Percentiles rank a stretch among this genome's conserved stretches.
These are phyloP conservation scores for Russula dissimulans DNA, from an alignment of 768 basidiomycete genomes.

Conservation along the genomic window DNA sequence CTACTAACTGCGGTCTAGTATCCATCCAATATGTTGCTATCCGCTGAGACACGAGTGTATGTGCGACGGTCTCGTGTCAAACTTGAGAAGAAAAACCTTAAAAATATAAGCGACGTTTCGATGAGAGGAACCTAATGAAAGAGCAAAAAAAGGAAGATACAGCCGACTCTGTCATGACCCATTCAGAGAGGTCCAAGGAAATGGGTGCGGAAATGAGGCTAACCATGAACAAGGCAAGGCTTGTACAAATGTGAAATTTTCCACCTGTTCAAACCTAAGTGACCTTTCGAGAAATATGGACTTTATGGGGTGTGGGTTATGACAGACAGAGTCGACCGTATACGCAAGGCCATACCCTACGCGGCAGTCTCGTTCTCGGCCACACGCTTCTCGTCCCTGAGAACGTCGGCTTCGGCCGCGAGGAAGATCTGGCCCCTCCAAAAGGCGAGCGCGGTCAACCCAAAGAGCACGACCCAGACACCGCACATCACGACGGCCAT, in stretches of 20 bases:
- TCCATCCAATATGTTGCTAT: too few relatives aligned
- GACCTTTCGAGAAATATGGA: too few relatives aligned
- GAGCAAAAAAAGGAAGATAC: not conserved
- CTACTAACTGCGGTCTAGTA: too few relatives aligned
- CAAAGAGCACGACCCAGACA: conserved; percentile 35
- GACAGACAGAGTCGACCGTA: not conserved
- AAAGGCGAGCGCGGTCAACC: conserved; percentile 35
- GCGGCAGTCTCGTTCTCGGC: not conserved
- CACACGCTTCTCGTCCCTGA: conserved; percentile 27
- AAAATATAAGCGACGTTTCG: not conserved
- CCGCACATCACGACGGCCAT: conserved; percentile 34
- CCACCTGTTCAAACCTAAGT: too few relatives aligned
- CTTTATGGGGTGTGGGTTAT: too few relatives aligned
- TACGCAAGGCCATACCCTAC: not conserved
- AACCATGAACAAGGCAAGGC: too few relatives aligned
- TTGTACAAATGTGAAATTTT: too few relatives aligned
- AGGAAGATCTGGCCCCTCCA: conserved; percentile 37
- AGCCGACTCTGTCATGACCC: too few relatives aligned
- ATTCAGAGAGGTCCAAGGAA: too few relatives aligned
- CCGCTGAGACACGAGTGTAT: not conserved
- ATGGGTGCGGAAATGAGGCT: too few relatives aligned
- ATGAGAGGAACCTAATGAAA: too few relatives aligned
- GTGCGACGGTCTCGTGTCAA: not conserved
- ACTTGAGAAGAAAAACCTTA: not conserved
- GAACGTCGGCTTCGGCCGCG: conserved; percentile 34